Conservation (phyloP, 2,329 filamentous ascomycete genomes). For the Rachicladosporium sp. region DNA sequence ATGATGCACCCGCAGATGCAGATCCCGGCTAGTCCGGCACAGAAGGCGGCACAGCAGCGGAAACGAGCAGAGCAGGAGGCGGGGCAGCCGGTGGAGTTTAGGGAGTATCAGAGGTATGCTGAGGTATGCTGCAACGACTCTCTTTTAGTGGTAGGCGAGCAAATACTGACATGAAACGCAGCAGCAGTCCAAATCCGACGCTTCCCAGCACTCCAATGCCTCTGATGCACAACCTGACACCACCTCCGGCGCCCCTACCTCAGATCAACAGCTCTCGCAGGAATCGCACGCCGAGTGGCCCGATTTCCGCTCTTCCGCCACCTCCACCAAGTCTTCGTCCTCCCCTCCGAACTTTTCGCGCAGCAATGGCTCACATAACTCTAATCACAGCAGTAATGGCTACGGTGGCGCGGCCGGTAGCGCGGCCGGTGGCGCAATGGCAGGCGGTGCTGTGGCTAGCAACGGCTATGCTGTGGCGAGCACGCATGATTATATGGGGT, state of each 20-base stretch:
- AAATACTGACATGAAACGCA: not conserved
- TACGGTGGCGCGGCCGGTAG: not conserved
- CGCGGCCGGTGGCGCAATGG: not conserved
- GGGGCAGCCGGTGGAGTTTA: conserved; percentile 20
- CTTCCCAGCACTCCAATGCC: not conserved
- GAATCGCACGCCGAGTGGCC: conserved; percentile 2
- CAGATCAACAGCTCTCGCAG: too few relatives aligned
- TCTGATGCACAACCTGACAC: not conserved
- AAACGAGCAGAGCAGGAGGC: conserved; percentile 10
- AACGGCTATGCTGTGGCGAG: conserved; percentile 22
- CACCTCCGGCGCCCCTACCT: not conserved
- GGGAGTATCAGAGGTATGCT: conserved; percentile 26
- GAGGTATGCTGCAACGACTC: conserved; percentile 14
- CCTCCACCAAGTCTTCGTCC: conserved; percentile 1
- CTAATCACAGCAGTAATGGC: conserved; percentile 8
- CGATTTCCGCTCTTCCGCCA: conserved; percentile 5
- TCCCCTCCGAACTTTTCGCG: too few relatives aligned
- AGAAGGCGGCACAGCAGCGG: conserved; percentile 24
- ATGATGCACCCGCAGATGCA: conserved; percentile 97
- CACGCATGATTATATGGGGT: conserved; percentile 24
- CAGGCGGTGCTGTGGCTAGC: not conserved
- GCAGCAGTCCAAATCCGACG: conserved; percentile 2
- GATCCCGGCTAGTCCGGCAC: conserved; percentile 55
- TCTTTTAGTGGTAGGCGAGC: too few relatives aligned
- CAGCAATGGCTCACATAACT: not conserved